phyloP scores from a whole-genome alignment of 257 asterid genomes.

The Capsicum chinense region DNA sequence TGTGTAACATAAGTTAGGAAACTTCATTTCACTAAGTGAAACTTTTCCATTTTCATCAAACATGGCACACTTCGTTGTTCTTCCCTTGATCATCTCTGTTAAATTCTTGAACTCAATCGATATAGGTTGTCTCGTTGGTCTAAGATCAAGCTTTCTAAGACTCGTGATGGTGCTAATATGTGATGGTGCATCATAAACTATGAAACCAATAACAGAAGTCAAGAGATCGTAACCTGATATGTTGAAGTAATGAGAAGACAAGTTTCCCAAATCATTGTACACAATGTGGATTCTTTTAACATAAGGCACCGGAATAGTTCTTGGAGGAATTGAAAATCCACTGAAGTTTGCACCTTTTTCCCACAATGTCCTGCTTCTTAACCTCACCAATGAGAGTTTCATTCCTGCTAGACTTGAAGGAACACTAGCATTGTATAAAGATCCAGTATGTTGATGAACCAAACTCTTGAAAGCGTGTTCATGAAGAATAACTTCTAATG shows the following conservation, averaged over 20 bases:
- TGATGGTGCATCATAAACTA: slow-evolving; percentile 49
- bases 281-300: slow-evolving; percentile 66
- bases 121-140: slow-evolving; percentile 59
- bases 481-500: no score
- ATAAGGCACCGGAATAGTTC: slow-evolving; percentile 64
- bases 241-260: slow-evolving; percentile 63
- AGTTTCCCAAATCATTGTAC: slow-evolving; percentile 72
- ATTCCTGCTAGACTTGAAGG: slow-evolving; percentile 74
- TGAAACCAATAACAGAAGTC: slow-evolving; percentile 69
- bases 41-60: slow-evolving; percentile 55
- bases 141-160: slow-evolving; percentile 53
- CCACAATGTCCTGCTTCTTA: slow-evolving; percentile 75
- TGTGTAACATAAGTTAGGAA: slow-evolving; percentile 49
- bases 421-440: no score
- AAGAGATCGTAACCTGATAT: slow-evolving; percentile 62
- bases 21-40: slow-evolving; percentile 42
- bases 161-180: slow-evolving; percentile 36
- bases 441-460: no score
- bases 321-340: slow-evolving; percentile 58
- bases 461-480: no score
- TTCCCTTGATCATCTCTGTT: neutral
- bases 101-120: slow-evolving; percentile 45
- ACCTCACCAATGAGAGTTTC: slow-evolving; percentile 54
- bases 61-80: slow-evolving; percentile 54
- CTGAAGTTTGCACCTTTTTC: slow-evolving; percentile 70